Base-by-base conservation (phyloP, 352 stramenopile genomes). In the Globisporangium apiculatum region DNA sequence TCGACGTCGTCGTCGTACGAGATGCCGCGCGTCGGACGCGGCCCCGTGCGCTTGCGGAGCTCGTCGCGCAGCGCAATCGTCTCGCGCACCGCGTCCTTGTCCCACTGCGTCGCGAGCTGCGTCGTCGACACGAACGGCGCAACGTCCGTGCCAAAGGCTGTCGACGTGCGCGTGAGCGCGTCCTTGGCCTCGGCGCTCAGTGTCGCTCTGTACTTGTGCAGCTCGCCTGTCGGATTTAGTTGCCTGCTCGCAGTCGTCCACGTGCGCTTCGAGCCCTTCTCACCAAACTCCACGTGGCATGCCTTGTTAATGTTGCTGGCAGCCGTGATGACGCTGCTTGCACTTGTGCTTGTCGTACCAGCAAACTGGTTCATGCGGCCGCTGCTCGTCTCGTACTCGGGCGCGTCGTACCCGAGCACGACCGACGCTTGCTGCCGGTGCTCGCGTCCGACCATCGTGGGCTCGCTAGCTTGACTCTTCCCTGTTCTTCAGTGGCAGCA, bases 1-100 rank as follows among this genome's bases (percentile, higher is more conserved):
- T 87, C 75, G 12, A 91, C 70, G 40, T 89, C 72, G 37, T 92
- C 82, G 48, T 94, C 79, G 51, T 85, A 89, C 14, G 80, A 87
- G 64, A 89, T 86, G 17, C 77, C 76, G 52, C 73, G 66, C 24
- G 77, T 84, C 31, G 71, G 69, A 9, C 69, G 67, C 11, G 75
- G 72, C 10, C 76, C 76, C 12, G 80, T 89, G 61, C 67, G 72
- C 63, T 79, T 77, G 49, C 79, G 75, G 62, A 86, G 79, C 53
- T 91, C 76, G 48, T 91, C 79, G 36, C 80, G 71, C 45, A 89
- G 61, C 1, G 67, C 64, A 11, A 90, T 83, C 7, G 67, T 82
- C 62, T 89, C 74, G 4, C 67, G 59, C 37, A 83, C 77, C 4
- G 71, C 71, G 6, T 69, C 69, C 36, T 79, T 83, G 65, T 79